These are phyloP conservation scores for Cucumis sativus DNA, from an alignment of 306 rosid species.

Conservation along the genomic window DNA sequence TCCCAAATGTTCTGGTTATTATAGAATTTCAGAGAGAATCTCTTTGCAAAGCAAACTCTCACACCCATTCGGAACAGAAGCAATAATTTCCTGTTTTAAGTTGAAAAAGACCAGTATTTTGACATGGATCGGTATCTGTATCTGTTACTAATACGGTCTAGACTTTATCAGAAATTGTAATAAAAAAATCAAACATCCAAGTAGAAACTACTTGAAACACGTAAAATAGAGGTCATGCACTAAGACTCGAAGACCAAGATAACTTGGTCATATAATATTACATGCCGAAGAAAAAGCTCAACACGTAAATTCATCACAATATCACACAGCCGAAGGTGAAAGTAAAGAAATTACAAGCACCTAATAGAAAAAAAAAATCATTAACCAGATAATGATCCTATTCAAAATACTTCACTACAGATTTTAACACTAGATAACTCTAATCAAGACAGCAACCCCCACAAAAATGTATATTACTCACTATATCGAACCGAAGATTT, in stretches of 20 bases:
- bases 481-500: conserved; percentile 88
- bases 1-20: background rate
- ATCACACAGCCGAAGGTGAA: background rate
- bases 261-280: background rate
- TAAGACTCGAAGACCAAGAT: background rate
- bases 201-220: background rate
- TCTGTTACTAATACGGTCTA: background rate
- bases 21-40: background rate
- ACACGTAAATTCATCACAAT: background rate
- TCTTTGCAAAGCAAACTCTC: background rate
- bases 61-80: background rate
- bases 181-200: background rate
- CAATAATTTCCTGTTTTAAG: background rate
- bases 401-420: background rate
- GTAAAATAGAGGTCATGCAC: background rate
- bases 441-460: background rate
- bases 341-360: background rate
- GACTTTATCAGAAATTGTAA: background rate
- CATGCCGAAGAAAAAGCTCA: background rate
- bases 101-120: background rate
- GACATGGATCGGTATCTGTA: background rate
- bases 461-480: conserved; percentile 35
- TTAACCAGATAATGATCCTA: background rate
- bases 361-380: background rate
- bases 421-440: background rate